phyloP scores from a whole-genome alignment of 2,329 filamentous ascomycete genomes.

The Rhexocercosporidium sp. region DNA sequence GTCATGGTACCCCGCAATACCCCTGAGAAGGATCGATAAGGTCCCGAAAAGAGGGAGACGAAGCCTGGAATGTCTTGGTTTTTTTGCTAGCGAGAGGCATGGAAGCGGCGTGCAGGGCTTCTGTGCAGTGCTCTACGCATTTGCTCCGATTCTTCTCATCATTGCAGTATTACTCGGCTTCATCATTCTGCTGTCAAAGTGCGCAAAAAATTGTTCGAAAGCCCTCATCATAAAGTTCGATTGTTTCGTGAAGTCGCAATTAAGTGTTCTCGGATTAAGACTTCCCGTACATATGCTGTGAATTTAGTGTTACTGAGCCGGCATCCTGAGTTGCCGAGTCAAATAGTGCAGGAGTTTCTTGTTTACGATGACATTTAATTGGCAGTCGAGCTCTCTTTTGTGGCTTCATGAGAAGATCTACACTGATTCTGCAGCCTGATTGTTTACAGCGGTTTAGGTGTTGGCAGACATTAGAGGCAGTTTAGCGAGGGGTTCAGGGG shows the following conservation, averaged over 20 bases:
- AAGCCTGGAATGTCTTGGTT: background rate
- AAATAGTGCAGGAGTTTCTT: background rate
- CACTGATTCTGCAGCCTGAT: background rate
- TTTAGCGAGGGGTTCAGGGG: background rate
- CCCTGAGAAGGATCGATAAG: constrained; percentile 10
- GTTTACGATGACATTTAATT: background rate
- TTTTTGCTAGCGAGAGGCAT: background rate
- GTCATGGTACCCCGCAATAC: constrained; percentile 1
- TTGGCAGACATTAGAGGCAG: background rate
- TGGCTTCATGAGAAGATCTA: background rate
- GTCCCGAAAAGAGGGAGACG: constrained; percentile 8
- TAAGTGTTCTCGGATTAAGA: background rate
- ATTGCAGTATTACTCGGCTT: no score
- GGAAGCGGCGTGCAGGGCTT: background rate
- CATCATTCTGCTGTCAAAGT: background rate
- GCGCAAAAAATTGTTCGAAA: background rate
- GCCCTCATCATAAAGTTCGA: background rate
- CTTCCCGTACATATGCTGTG: background rate
- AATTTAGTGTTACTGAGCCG: background rate
- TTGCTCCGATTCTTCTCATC: background rate
- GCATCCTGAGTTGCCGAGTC: background rate
- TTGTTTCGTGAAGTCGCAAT: background rate
- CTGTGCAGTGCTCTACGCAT: background rate
- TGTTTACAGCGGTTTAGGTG: background rate
- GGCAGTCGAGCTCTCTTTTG: background rate